Evolutionary conservation across 2,329 filamentous ascomycete genomes (phyloP).

Genomic region (Neoscytalidium dimidiatum): DNA sequence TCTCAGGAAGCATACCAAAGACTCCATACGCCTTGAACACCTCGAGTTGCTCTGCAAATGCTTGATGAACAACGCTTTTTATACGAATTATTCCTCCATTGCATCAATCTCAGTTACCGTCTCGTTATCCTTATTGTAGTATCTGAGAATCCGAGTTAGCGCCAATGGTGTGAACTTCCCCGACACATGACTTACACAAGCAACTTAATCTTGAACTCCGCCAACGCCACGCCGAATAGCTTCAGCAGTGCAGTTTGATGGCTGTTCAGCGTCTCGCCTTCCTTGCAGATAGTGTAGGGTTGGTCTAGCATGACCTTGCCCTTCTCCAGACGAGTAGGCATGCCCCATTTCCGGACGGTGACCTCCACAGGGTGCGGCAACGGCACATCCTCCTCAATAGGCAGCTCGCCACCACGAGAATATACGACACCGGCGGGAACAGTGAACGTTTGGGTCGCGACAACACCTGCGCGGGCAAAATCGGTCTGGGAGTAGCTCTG

Average conservation of each 20-base stretch:
- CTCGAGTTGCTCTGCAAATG: neutral
- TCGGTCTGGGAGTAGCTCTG: conserved; percentile 72
- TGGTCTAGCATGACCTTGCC: conserved; percentile 80
- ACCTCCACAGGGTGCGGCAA: conserved; percentile 88
- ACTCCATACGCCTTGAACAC: conserved; percentile 16
- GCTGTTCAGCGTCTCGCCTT: conserved; percentile 83
- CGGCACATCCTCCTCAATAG: conserved; percentile 79
- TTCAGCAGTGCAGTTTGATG: conserved; percentile 92
- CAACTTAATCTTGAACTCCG: conserved; percentile 83
- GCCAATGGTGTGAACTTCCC: conserved; percentile 53
- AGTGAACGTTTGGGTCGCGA: conserved; percentile 72
- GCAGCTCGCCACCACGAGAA: conserved; percentile 74
- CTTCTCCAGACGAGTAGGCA: conserved; percentile 86
- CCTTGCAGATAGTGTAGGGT: conserved; percentile 76
- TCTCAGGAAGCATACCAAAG: neutral
- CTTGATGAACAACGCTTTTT: neutral
- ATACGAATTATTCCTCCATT: conserved; percentile 43
- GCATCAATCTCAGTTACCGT: conserved; percentile 60
- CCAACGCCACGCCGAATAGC: conserved; percentile 86
- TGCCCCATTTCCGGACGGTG: conserved; percentile 81
- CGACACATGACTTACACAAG: conserved; percentile 60
- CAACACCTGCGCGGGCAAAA: conserved; percentile 84
- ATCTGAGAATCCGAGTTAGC: conserved; percentile 42
- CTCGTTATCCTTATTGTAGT: conserved; percentile 63
- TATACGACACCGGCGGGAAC: conserved; percentile 84